phyloP scores from a whole-genome alignment of 2,329 filamentous ascomycete genomes.

The Juglanconis oblonga region DNA sequence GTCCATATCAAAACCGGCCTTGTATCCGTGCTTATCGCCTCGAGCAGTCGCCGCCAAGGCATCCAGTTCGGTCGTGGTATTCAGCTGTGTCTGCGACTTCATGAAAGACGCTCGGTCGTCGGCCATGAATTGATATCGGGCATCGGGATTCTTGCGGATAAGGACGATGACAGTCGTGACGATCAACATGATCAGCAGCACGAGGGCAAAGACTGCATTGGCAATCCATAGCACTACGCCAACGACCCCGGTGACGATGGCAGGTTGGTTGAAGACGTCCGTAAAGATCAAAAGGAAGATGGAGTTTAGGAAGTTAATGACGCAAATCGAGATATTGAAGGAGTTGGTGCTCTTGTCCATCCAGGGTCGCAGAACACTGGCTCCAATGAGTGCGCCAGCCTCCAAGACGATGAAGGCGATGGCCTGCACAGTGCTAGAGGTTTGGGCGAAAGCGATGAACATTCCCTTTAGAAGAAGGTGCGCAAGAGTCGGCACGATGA shows the following conservation, averaged over 20 bases:
- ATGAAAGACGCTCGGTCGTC: constrained; percentile 96
- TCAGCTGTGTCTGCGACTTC: constrained; percentile 86
- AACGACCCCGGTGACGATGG: constrained; percentile 80
- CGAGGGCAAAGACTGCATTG: constrained; percentile 79
- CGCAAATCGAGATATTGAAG: constrained; percentile 91
- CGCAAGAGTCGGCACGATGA: constrained; percentile 73
- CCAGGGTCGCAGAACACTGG: constrained; percentile 83
- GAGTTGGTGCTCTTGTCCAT: constrained; percentile 99
- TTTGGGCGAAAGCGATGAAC: constrained; percentile 81
- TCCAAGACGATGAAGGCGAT: constrained; percentile 83
- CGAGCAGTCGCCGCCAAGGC: constrained; percentile 85
- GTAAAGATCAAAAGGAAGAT: constrained; percentile 90
- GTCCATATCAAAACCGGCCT: constrained; percentile 61
- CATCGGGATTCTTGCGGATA: constrained; percentile 90
- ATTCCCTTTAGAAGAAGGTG: constrained; percentile 86
- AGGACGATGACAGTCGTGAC: constrained; percentile 65
- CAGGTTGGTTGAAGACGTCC: constrained; percentile 78
- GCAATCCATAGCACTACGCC: constrained; percentile 86
- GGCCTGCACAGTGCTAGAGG: constrained; percentile 68
- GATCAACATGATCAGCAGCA: constrained; percentile 79
- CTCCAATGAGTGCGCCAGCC: constrained; percentile 70
- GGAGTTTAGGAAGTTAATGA: constrained; percentile 85
- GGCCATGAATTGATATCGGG: constrained; percentile 92
- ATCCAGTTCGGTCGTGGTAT: constrained; percentile 78
- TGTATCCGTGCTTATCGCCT: constrained; percentile 68